Base-by-base conservation (phyloP, 208 protist species). In the Endotrypanum monterogeii region DNA sequence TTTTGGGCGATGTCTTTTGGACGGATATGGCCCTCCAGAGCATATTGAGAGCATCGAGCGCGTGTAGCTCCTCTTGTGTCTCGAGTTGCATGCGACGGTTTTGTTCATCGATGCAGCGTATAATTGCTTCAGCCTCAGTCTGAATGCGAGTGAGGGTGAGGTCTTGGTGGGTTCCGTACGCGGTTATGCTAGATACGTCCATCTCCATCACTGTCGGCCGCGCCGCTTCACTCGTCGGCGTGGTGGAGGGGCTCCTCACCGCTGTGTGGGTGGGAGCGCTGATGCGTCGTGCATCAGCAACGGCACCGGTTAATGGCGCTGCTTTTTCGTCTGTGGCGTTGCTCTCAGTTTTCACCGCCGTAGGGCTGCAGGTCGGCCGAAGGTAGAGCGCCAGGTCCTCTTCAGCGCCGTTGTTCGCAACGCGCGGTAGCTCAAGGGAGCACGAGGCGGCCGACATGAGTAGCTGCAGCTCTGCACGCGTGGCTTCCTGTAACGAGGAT, bases 101-200 rank as follows among this genome's bases (percentile, higher is more conserved):
- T 44, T 87, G 79, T 18, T 78, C 76, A 23, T 76, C 56, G 44
- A 92, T 84, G 35, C 75, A 63, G 35, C 50, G 68, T 16, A 87
- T 50, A 62, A 90, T 82, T 6, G 62, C 67, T 6, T 76, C 80
- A 18, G 85, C 81, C 63, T 92, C 88, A 1, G 62, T 56, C 50
- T 86, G 79, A 28, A 92, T 87, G 50, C 88, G 85, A 11, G 54
- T 52, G 37, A 88, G 65, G 0, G 88, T 82, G 37, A 92, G 74
- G 35, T 92, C 85, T 71, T 92, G 88, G 11, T 87, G 85, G 23
- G 82, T 83, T 67, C 88, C 88, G 83, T 86, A 90, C 8, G 76
- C 83, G 7, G 70, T 84, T 8, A 92, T 65, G 74, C 82, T 72
- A 5, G 82, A 83, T 46, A 89, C 62, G 76, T 92, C 88, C 12